Percentiles rank a stretch among this genome's conserved stretches.
phyloP scores from a whole-genome alignment of 306 rosid species.

The Castanea crenata region DNA sequence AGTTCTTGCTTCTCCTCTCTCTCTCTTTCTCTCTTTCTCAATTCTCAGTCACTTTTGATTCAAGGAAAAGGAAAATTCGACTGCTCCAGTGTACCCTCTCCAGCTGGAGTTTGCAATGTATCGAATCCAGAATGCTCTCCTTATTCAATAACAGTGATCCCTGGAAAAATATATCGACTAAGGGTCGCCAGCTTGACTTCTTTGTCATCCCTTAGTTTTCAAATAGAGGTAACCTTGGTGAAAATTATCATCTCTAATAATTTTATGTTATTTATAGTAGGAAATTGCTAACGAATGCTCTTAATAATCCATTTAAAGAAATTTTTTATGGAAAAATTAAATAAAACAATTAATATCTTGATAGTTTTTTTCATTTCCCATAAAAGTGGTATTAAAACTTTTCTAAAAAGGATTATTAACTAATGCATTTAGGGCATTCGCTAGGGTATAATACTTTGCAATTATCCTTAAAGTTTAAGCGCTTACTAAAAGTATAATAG shows the following conservation, averaged over 20 bases:
- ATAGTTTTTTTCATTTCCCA: too few relatives aligned
- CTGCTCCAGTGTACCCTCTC: constrained; percentile 41
- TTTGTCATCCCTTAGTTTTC: constrained; percentile 78
- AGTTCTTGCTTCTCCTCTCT: background rate
- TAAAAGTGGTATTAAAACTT: too few relatives aligned
- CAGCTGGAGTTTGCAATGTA: constrained; percentile 48
- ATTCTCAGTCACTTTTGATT: constrained; percentile 70
- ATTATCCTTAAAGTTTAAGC: too few relatives aligned
- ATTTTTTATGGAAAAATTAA: too few relatives aligned
- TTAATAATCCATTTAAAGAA: too few relatives aligned
- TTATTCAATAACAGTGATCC: constrained; percentile 44
- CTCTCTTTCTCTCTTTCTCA: background rate
- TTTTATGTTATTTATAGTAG: background rate
- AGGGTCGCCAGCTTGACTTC: constrained; percentile 67
- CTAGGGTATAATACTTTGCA: background rate
- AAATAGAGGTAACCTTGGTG: constrained; percentile 56
- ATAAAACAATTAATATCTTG: too few relatives aligned
- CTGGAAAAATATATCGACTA: constrained; percentile 67
- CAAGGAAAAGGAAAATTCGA: constrained; percentile 82
- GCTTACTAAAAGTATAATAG: too few relatives aligned
- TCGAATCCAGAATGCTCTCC: constrained; percentile 67
- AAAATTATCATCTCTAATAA: background rate
- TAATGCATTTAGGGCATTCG: too few relatives aligned
- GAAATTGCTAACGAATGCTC: too few relatives aligned
- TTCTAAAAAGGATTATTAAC: too few relatives aligned